These are phyloP conservation scores for Mycena sanguinolenta DNA, from an alignment of 768 basidiomycete species.

Conservation along the genomic window DNA sequence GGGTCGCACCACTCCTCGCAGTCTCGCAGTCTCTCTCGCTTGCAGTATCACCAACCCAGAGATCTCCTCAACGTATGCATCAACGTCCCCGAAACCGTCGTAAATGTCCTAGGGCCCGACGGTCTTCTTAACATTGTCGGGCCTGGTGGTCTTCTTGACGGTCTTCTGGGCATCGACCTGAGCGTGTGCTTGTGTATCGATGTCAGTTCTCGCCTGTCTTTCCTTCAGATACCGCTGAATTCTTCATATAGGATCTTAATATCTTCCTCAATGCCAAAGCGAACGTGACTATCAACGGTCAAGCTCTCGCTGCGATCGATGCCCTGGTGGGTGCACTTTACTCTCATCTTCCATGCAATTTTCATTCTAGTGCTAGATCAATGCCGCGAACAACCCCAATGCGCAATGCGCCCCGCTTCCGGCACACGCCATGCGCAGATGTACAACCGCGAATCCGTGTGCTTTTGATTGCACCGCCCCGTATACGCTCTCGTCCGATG, in stretches of 20 bases:
- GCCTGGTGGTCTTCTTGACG: too few relatives aligned
- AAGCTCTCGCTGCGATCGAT: neutral
- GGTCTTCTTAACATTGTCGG: too few relatives aligned
- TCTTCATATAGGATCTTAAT: constrained; percentile 18
- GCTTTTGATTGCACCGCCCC: neutral
- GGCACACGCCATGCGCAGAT: constrained; percentile 1
- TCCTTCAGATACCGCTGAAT: neutral
- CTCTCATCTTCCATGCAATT: neutral
- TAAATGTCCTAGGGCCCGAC: neutral
- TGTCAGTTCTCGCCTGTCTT: constrained; percentile 5
- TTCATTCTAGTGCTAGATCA: constrained; percentile 12
- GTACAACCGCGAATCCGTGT: constrained; percentile 13
- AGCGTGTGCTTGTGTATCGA: constrained; percentile 21
- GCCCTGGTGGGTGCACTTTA: constrained; percentile 1
- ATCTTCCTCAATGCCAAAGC: constrained; percentile 21
- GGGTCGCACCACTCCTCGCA: constrained; percentile 3
- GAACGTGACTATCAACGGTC: neutral
- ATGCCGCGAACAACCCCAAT: neutral
- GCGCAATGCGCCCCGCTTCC: constrained; percentile 6
- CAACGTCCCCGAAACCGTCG: constrained; percentile 6
- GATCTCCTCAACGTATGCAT: constrained; percentile 19
- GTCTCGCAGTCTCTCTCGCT: constrained; percentile 10
- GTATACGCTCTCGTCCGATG: neutral
- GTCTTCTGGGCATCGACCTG: neutral
- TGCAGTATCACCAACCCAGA: constrained; percentile 10